A percentile compares a stretch with the other conserved stretches of the same genome.
Evolutionary conservation across 116 monocot species (phyloP).

Genomic region (Thalassia testudinum): DNA sequence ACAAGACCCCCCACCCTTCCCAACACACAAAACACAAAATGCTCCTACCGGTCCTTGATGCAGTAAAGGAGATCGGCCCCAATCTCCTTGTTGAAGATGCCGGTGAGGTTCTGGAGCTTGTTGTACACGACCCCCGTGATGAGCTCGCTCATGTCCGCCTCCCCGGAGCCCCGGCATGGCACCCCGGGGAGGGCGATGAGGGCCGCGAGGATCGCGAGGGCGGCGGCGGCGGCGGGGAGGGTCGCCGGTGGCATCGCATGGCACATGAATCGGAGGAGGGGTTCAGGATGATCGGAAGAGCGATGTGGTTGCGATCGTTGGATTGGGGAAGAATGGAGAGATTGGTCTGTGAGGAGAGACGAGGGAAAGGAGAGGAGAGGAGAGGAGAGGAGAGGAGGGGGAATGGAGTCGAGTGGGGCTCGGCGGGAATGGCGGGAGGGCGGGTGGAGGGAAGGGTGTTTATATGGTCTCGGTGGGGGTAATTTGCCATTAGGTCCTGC

Average conservation of each 20-base stretch:
- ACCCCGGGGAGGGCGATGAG: not conserved
- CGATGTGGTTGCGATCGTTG: no score
- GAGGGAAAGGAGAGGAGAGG: no score
- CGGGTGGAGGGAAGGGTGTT: no score
- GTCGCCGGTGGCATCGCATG: constrained; percentile 5
- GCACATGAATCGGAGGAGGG: constrained; percentile 5
- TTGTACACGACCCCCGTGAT: constrained; percentile 26
- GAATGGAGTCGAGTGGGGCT: not conserved
- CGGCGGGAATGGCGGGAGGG: no score
- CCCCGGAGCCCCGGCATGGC: not conserved
- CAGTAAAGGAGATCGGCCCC: constrained; percentile 16
- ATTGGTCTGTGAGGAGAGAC: not conserved
- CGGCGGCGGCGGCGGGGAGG: not conserved
- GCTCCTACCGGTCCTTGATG: constrained; percentile 25
- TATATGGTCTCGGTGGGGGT: no score
- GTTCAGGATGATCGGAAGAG: not conserved
- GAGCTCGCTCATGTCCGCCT: constrained; percentile 7
- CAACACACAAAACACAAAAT: not conserved
- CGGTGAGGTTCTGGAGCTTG: constrained; percentile 32
- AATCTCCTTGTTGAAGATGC: constrained; percentile 15
- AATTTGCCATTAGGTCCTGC: no score
- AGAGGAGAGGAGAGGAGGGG: not conserved
- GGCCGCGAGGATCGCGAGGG: not conserved
- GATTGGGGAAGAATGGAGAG: not conserved
- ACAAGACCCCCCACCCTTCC: no score